These are phyloP conservation scores for Epicoccum nigrum DNA, from an alignment of 2,329 filamentous ascomycete species.

Conservation along the genomic window DNA sequence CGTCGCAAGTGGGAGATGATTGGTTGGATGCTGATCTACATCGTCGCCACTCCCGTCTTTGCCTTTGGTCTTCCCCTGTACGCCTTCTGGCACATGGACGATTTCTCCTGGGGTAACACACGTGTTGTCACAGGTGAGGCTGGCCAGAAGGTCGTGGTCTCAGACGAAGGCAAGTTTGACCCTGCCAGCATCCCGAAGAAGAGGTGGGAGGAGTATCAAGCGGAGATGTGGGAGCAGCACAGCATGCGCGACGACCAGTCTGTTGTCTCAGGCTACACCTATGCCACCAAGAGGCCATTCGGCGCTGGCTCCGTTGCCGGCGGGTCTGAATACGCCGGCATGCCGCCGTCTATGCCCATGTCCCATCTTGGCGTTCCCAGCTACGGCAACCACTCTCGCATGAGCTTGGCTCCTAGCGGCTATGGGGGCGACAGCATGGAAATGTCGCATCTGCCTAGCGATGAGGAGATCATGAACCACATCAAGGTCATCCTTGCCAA, in stretches of 20 bases:
- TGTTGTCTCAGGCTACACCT: conserved; percentile 91
- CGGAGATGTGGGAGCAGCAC: conserved; percentile 95
- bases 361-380: conserved; percentile 64
- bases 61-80: conserved; percentile 89
- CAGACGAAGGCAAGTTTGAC: conserved; percentile 98
- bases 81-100: conserved; percentile 99
- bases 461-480: conserved; percentile 89
- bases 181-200: conserved; percentile 91
- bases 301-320: conserved; percentile 48
- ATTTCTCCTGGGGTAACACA: conserved; percentile 99
- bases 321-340: conserved; percentile 67
- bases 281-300: conserved; percentile 78
- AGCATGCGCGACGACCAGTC: conserved; percentile 82
- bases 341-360: conserved; percentile 60
- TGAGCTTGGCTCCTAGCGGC: conserved; percentile 65
- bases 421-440: conserved; percentile 62
- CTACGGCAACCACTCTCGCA: conserved; percentile 50
- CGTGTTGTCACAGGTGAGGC: conserved; percentile 94
- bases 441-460: conserved; percentile 79
- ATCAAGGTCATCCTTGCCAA: conserved; percentile 92
- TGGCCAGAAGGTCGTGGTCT: conserved; percentile 89
- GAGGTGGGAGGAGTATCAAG: conserved; percentile 99
- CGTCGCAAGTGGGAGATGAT: conserved; percentile 99
- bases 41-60: conserved; percentile 90
- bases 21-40: conserved; percentile 97